A percentile compares a stretch with the other conserved stretches of the same genome.
Evolutionary conservation across 2,329 filamentous ascomycete species (phyloP).

Genomic region (Penicillium sp.): DNA sequence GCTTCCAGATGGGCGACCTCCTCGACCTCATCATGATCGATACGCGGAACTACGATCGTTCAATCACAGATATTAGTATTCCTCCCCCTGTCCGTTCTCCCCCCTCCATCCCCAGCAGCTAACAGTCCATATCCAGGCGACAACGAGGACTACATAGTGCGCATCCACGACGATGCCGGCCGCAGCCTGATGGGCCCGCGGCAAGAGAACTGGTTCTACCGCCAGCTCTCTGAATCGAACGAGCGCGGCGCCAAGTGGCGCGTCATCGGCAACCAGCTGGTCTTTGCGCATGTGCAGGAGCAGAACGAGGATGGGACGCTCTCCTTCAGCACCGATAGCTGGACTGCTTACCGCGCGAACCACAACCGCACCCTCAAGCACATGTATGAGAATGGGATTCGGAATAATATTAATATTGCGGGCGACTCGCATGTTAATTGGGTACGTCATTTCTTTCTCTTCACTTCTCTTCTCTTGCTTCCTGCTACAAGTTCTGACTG

Average conservation of each 20-base stretch:
- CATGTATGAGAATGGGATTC: slow-evolving; percentile 70
- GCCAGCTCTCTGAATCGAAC: slow-evolving; percentile 61
- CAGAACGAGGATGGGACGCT: slow-evolving; percentile 8
- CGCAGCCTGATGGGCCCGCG: slow-evolving; percentile 72
- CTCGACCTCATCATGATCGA: slow-evolving; percentile 72
- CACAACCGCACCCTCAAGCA: slow-evolving; percentile 72
- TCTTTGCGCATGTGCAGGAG: slow-evolving; percentile 23
- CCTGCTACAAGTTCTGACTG: background rate
- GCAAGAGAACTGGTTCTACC: slow-evolving; percentile 78
- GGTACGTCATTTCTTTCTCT: slow-evolving; percentile 41
- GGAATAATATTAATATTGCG: slow-evolving; percentile 74
- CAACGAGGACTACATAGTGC: slow-evolving; percentile 66
- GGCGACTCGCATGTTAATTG: slow-evolving; percentile 73
- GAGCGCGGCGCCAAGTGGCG: slow-evolving; percentile 72
- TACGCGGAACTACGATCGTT: slow-evolving; percentile 71
- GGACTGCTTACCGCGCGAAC: slow-evolving; percentile 72
- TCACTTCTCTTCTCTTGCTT: background rate
- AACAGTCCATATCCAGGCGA: slow-evolving; percentile 46
- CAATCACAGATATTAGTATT: slow-evolving; percentile 57
- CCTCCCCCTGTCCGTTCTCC: background rate
- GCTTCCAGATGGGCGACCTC: slow-evolving; percentile 68
- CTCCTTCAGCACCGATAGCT: slow-evolving; percentile 53
- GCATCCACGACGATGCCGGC: slow-evolving; percentile 69
- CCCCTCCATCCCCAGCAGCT: too few species aligned
- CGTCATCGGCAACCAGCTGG: slow-evolving; percentile 71